Percentiles rank a stretch among this genome's conserved stretches.
Evolutionary conservation across 345 rosid species (phyloP).

Genomic region (rapeseed (Brassica napus)): Da-Ae NC_063448.1:2186501-2187000

Average conservation of each 20-base stretch:
- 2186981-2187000: constrained; percentile 27
- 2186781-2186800: constrained; percentile 59
- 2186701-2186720: no score
- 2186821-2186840: constrained; percentile 58
- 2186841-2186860: constrained; percentile 61
- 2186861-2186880: constrained; percentile 63
- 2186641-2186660: no score
- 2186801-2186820: constrained; percentile 85
- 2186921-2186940: constrained; percentile 61
- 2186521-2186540: constrained; percentile 57
- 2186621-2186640: no score
- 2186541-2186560: constrained; percentile 74
- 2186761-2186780: neutral
- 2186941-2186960: constrained; percentile 13
- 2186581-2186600: constrained; percentile 50
- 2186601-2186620: constrained; percentile 44
- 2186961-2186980: no score
- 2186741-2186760: no score
- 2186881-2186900: constrained; percentile 51
- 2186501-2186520: constrained; percentile 54
- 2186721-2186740: no score
- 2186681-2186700: no score
- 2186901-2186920: constrained; percentile 43
- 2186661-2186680: neutral
- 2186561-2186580: constrained; percentile 56